Evolutionary conservation across 306 rosid species (phyloP).

Genomic region (Vigna mungo): DNA sequence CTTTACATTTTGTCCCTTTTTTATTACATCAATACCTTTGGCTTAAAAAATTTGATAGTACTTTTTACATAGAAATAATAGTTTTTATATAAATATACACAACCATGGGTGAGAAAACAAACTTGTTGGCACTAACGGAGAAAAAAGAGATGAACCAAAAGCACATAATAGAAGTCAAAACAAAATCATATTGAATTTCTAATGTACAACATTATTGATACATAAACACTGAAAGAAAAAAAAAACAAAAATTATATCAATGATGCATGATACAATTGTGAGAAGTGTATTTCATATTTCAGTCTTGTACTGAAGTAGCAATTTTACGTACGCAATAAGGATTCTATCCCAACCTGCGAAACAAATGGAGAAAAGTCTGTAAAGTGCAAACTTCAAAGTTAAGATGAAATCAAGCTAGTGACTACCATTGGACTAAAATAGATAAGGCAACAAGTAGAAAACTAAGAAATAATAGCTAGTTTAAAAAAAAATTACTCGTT

Average conservation of each 20-base stretch:
- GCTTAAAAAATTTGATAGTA: not conserved
- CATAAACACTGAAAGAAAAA: constrained; percentile 9
- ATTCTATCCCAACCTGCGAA: constrained; percentile 52
- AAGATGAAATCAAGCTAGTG: not conserved
- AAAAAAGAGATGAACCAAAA: constrained; percentile 10
- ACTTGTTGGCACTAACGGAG: not conserved
- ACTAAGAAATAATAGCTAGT: not conserved
- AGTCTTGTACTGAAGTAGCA: constrained; percentile 41
- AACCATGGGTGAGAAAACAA: not conserved
- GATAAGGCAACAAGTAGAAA: not conserved
- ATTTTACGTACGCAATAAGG: constrained; percentile 42
- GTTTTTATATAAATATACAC: not conserved
- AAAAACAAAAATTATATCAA: constrained; percentile 36
- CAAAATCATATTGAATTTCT: constrained; percentile 32
- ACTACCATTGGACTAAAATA: not conserved
- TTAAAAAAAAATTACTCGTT: not conserved
- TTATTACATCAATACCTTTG: not conserved
- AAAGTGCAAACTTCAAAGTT: not conserved
- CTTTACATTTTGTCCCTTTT: not conserved
- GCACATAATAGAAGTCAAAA: constrained; percentile 23
- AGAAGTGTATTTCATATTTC: constrained; percentile 24
- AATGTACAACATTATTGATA: constrained; percentile 36
- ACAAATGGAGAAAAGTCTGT: not conserved
- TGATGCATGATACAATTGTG: constrained; percentile 45
- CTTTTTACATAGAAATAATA: not conserved